Evolutionary conservation across 2,329 filamentous ascomycete species (phyloP), one percentile per base, ranked within the genome.

Genomic region (Eutypa lata): DNA sequence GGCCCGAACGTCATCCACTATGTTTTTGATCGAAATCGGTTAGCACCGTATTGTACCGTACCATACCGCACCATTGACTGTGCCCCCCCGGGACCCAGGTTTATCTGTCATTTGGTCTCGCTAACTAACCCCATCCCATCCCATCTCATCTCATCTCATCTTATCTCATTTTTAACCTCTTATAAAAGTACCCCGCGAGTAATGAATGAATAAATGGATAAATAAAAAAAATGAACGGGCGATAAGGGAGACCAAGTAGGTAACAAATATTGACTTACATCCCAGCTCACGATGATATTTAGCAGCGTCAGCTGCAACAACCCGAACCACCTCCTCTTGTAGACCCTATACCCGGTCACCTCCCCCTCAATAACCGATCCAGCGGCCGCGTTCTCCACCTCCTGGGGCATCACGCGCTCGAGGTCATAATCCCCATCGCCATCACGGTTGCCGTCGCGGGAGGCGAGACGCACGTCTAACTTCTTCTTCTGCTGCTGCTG

Each of bases 251-350:
- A n/a, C n/a, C n/a, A 37, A 22, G 31, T 43, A 26, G 57, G 50
- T 31, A 44, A 24, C 19, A 37, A 52, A 45, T 18, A 40, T 1
- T 19, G 42, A 86, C 90, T 79, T 80, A 94, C 90, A 82, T 95
- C 91, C 93, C 93, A 97, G 65, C 90, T 95, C 42, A 96, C 88
- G 55, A 97, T 84, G 52, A 97, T 87, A 68, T 97, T 99, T 72
- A 97, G 77, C 64, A 97, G 72, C 7, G 91, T 88, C 66, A 97
- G 73, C 71, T 96, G 90, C 21, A 82, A 73, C 49, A 99, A 76
- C 1, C 94, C 94, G 68, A 96, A 89, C 86, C 91, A 99, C 44
- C 94, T 82, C 65, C 91, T 82, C 73, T 89, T 93, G 69, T 97
- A 97, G 33, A 66, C 61, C 53, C 61, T 62, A 33, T 69, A 69